phyloP scores from a whole-genome alignment of 2,329 filamentous ascomycete genomes.

The Drechslera avenae region DNA sequence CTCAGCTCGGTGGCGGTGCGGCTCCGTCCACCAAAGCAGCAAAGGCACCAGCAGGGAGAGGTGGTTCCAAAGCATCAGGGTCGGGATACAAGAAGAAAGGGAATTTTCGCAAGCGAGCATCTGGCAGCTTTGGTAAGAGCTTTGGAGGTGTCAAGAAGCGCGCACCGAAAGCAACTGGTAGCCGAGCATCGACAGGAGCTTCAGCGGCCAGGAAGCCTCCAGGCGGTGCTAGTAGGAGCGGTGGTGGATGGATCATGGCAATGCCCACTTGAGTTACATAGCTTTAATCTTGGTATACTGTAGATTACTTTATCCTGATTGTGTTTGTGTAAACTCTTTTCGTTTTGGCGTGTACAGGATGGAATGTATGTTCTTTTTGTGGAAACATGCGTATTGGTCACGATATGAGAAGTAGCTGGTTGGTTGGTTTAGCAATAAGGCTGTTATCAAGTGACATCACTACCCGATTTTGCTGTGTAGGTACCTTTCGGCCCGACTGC shows the following conservation, averaged over 20 bases:
- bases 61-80: conserved; percentile 21
- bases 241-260: conserved; percentile 31
- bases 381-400: not conserved
- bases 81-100: conserved; percentile 25
- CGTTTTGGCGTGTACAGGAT: not conserved
- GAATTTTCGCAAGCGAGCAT: conserved; percentile 21
- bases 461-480: no score
- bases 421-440: no score
- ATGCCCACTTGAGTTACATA: conserved; percentile 34
- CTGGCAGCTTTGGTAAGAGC: conserved; percentile 22
- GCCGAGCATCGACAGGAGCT: conserved; percentile 17
- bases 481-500: no score
- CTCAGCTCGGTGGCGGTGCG: conserved; percentile 24
- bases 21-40: conserved; percentile 18
- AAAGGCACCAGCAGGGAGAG: conserved; percentile 17
- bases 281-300: not conserved
- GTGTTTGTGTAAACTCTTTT: not conserved
- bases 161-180: conserved; percentile 17
- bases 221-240: conserved; percentile 15
- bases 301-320: not conserved
- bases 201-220: conserved; percentile 13
- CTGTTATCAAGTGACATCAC: no score
- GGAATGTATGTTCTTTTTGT: not conserved
- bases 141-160: conserved; percentile 29
- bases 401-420: no score